A percentile compares a stretch with the other conserved stretches of the same genome.
phyloP scores from a whole-genome alignment of 108 stramenopile genomes.

The Pseudonitzschia multiseries region DNA sequence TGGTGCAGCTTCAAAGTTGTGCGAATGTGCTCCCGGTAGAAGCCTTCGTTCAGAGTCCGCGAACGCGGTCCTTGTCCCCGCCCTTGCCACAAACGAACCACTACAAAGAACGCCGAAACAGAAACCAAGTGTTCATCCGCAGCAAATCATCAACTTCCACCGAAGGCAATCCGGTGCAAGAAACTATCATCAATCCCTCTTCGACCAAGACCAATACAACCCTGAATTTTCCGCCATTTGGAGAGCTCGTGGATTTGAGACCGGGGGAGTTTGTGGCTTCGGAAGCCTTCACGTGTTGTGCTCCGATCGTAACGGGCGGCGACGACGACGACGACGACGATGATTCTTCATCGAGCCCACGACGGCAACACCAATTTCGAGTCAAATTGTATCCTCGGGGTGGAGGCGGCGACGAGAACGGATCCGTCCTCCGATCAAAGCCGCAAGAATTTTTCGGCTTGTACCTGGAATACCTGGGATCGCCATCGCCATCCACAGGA shows the following conservation, averaged over 20 bases:
- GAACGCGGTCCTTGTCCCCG: too few relatives aligned
- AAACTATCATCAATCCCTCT: background rate
- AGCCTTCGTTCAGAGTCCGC: too few relatives aligned
- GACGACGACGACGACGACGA: background rate
- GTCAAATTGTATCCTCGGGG: conserved; percentile 47
- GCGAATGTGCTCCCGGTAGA: too few relatives aligned
- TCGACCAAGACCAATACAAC: conserved; percentile 23
- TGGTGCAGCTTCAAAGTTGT: too few relatives aligned
- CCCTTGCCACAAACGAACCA: too few relatives aligned
- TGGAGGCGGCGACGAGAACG: conserved; percentile 39
- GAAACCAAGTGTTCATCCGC: too few relatives aligned
- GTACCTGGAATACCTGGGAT: conserved; percentile 40
- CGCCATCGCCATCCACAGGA: background rate
- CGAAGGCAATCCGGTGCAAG: background rate
- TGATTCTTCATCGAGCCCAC: background rate
- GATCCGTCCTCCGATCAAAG: conserved; percentile 16
- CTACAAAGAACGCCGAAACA: too few relatives aligned
- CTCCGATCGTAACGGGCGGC: background rate
- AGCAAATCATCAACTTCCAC: background rate
- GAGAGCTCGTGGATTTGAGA: conserved; percentile 20
- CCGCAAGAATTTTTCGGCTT: conserved; percentile 38
- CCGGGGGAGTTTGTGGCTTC: conserved; percentile 30
- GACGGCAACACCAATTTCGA: conserved; percentile 22
- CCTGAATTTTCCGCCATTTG: conserved; percentile 25
- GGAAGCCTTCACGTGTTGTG: conserved; percentile 14